These are phyloP conservation scores for Fusarium oligoseptatum DNA, from an alignment of 2,329 filamentous ascomycete genomes.

Conservation along the genomic window DNA sequence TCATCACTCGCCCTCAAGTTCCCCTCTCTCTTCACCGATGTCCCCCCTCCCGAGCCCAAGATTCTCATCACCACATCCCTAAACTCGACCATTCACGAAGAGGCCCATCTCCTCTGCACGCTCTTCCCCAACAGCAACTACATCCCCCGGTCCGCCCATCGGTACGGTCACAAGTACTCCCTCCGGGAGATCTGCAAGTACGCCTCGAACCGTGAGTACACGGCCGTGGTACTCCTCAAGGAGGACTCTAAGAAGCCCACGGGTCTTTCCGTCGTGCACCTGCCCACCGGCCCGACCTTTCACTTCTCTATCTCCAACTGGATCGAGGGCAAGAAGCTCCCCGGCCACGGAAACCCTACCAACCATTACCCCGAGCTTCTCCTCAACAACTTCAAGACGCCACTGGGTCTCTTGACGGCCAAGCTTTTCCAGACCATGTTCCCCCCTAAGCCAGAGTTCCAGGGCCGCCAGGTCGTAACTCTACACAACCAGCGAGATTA, in stretches of 20 bases:
- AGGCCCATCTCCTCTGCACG: conserved; percentile 82
- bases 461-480: conserved; percentile 90
- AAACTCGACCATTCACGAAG: conserved; percentile 87
- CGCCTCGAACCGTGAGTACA: conserved; percentile 85
- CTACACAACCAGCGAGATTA: conserved; percentile 96
- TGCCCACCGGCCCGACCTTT: conserved; percentile 89
- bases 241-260: conserved; percentile 90
- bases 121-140: conserved; percentile 91
- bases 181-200: conserved; percentile 91
- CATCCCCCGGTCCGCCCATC: conserved; percentile 86
- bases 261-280: conserved; percentile 85
- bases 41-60: conserved; percentile 77
- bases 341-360: conserved; percentile 89
- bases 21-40: conserved; percentile 71
- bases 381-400: conserved; percentile 94
- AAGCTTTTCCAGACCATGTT: conserved; percentile 75
- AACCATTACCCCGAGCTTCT: conserved; percentile 92
- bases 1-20: conserved; percentile 72
- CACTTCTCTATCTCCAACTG: conserved; percentile 94
- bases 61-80: conserved; percentile 92
- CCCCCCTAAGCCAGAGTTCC: conserved; percentile 84
- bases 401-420: conserved; percentile 88
- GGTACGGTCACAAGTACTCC: conserved; percentile 90
- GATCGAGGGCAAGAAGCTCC: conserved; percentile 87
- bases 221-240: conserved; percentile 84